Conservation (phyloP, 2,329 filamentous ascomycete species). For the Aspergillus ochraceus region DNA sequence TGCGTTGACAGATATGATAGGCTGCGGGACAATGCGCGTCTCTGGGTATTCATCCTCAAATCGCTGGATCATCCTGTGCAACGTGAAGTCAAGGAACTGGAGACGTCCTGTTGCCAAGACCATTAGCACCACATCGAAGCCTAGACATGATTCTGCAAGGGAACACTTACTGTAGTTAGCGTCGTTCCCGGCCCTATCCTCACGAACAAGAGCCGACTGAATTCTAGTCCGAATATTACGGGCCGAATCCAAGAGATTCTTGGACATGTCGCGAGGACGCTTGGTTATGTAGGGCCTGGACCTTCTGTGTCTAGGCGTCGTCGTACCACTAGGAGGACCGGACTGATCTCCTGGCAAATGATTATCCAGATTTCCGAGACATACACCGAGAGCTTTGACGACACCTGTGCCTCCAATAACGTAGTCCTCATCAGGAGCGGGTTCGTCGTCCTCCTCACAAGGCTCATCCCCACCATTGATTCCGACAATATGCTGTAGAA, state of each 20-base stretch:
- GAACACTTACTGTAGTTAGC: constrained; percentile 69
- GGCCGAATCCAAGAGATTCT: constrained; percentile 81
- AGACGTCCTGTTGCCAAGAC: constrained; percentile 60
- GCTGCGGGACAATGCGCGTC: constrained; percentile 57
- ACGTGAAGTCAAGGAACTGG: constrained; percentile 81
- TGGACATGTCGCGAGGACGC: constrained; percentile 89
- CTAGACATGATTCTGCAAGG: neutral
- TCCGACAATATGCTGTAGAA: constrained; percentile 83
- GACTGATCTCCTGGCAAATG: constrained; percentile 42
- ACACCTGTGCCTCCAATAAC: constrained; percentile 94
- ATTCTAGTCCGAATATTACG: constrained; percentile 83
- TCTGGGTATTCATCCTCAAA: constrained; percentile 98
- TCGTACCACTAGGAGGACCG: constrained; percentile 52
- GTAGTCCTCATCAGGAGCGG: constrained; percentile 86
- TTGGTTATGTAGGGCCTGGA: constrained; percentile 50
- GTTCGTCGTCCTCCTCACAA: constrained; percentile 61
- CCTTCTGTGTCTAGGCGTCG: constrained; percentile 55
- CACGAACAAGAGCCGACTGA: constrained; percentile 78
- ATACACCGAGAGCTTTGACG: constrained; percentile 89
- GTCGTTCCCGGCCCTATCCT: constrained; percentile 69
- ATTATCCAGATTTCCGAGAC: constrained; percentile 75
- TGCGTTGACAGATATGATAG: constrained; percentile 17
- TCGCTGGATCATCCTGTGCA: constrained; percentile 87
- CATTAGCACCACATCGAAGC: constrained; percentile 5
- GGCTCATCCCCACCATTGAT: constrained; percentile 56